Conservation (phyloP, 148 eudicot genomes). For the Rhododendron griersonianum region DNA sequence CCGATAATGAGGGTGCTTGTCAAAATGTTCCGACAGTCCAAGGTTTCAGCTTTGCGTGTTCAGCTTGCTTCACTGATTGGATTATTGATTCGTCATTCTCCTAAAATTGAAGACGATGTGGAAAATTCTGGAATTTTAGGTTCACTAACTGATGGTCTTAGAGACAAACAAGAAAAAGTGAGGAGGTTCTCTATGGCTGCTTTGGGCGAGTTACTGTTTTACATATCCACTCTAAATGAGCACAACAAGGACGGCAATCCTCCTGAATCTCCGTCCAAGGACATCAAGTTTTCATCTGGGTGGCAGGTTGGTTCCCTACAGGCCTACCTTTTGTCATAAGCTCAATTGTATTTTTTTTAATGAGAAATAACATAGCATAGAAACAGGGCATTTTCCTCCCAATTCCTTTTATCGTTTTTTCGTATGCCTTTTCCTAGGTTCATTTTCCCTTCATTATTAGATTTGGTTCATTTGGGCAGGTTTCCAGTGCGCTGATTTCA, state of each 20-base stretch:
- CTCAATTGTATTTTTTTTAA: neutral
- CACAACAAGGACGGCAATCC: conserved; percentile 45
- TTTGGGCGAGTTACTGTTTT: conserved; percentile 84
- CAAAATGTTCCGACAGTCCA: conserved; percentile 86
- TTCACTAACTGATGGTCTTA: conserved; percentile 75
- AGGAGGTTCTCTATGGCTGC: conserved; percentile 99
- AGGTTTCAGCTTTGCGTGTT: conserved; percentile 76
- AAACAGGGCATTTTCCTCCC: neutral
- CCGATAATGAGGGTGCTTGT: conserved; percentile 70
- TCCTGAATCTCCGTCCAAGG: conserved; percentile 74
- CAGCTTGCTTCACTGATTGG: conserved; percentile 91
- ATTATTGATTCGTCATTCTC: conserved; percentile 80
- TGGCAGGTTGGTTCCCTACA: conserved; percentile 73
- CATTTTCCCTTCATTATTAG: neutral
- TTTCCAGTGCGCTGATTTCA: conserved; percentile 75
- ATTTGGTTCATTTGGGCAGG: conserved; percentile 39
- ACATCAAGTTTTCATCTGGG: conserved; percentile 51
- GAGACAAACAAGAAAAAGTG: conserved; percentile 94
- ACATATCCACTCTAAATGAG: conserved; percentile 89
- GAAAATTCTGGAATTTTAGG: conserved; percentile 81
- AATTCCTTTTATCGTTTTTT: neutral
- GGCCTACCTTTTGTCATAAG: neutral
- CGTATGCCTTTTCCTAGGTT: neutral
- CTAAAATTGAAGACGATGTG: conserved; percentile 73
- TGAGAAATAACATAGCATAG: neutral